Evolutionary conservation across 176 grass and related monocot genomes (phyloP).

Genomic region (Musa schizocarpa): DNA sequence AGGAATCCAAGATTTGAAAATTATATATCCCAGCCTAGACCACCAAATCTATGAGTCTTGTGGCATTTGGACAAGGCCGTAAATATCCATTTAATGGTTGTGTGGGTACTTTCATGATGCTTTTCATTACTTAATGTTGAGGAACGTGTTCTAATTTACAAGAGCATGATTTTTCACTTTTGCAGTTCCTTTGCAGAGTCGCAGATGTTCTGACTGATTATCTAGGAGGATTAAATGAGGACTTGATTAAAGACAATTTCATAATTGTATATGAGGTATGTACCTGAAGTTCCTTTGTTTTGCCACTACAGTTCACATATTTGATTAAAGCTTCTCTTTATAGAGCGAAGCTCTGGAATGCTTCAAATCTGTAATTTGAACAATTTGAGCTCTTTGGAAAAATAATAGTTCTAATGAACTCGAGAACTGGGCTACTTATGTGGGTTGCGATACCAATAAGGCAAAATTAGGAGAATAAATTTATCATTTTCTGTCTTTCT

Average conservation of each 20-base stretch:
- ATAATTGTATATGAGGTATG: conserved; percentile 86
- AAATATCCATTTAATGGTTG: not conserved
- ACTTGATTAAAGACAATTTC: conserved; percentile 91
- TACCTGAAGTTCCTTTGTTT: conserved; percentile 1
- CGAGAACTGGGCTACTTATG: no score
- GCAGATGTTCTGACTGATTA: conserved; percentile 80
- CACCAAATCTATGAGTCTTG: not conserved
- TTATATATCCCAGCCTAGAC: not conserved
- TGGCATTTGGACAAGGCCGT: not conserved
- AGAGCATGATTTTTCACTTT: conserved; percentile 8
- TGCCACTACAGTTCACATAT: not conserved
- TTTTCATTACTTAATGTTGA: not conserved
- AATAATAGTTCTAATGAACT: no score
- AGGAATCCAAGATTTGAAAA: not conserved
- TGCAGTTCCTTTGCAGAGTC: conserved; percentile 70
- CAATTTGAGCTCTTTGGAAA: not conserved
- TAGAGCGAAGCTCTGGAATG: not conserved
- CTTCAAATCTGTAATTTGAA: not conserved
- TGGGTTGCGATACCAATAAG: no score
- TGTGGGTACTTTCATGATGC: no score
- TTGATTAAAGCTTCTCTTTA: not conserved
- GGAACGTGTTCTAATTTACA: not conserved
- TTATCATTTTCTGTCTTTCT: no score
- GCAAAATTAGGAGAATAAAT: no score
- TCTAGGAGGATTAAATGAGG: conserved; percentile 78